Evolutionary conservation across 768 basidiomycete species (phyloP), one percentile per base, ranked within the genome.

Genomic region (Rhizopogon vinicolor): DNA sequence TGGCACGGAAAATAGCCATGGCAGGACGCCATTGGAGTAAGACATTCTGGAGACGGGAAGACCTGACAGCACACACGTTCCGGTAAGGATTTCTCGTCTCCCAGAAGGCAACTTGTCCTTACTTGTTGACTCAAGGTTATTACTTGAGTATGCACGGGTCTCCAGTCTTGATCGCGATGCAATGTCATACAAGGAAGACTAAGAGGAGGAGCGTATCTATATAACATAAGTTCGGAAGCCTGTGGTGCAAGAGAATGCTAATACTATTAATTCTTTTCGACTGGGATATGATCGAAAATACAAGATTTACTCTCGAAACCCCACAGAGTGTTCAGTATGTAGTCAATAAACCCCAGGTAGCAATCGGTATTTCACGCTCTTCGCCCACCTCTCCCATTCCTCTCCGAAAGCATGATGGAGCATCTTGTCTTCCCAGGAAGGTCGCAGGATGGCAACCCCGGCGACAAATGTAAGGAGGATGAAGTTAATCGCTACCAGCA

Each of bases 21-120:
- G 74, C 78, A 0, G 86, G 88, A 0, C 71, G 76, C 37, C 68
- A 74, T 25, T 88, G 86, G 86, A 84, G 80, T 53, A 63, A 70
- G 54, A 66, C 54, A 2, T 83, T 75, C 65, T 88, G 85, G 85
- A 73, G 85, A 44, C 73, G 67, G 55, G 81, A 85, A 60, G 86
- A 87, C 61, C 63, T 85, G 69, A 72, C 72, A 6, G 80, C 83
- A 1, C 85, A 86, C 61, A 68, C 78, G 51, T 85, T 80, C 60
- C 71, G 84, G 83, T 84, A 54, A 25, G 41, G 75, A 63, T 33
- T 44, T 41, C 31, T 56, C 39, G 28, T n/a, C 13, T 12, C 28
- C 14, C 12, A 9, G 51, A 28, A 41, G 16, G 7, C 43, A 46
- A 31, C 31, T 44, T 25, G n/a, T 9, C 12, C 22, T 35, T 45